Evolutionary conservation across 352 stramenopile genomes (phyloP).

Genomic region (Globisporangium cystogenes): DNA sequence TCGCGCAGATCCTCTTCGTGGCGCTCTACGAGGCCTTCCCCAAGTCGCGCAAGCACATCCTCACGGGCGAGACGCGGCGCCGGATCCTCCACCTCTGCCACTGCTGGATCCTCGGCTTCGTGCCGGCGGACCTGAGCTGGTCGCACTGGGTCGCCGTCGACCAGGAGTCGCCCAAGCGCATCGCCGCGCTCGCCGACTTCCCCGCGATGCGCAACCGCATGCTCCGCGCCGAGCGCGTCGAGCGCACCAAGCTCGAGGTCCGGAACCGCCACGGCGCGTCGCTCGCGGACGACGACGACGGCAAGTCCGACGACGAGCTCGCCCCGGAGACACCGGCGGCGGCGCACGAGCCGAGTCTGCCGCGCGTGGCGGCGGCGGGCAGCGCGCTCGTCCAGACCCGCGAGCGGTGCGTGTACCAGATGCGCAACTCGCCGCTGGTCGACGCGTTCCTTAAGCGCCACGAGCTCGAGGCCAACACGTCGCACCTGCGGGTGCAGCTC

Average conservation of each 20-base stretch:
- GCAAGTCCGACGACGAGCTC: conserved; percentile 6
- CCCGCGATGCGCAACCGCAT: conserved; percentile 67
- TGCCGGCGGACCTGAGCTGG: conserved; percentile 35
- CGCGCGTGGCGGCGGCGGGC: background rate
- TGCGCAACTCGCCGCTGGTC: conserved; percentile 67
- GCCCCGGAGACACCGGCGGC: background rate
- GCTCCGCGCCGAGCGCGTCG: conserved; percentile 51
- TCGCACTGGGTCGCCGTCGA: conserved; percentile 55
- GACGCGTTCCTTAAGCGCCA: conserved; percentile 45
- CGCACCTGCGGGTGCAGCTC: conserved; percentile 44
- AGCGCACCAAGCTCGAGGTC: conserved; percentile 50
- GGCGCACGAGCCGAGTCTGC: conserved; percentile 4
- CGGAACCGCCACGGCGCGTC: conserved; percentile 33
- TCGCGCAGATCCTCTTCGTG: conserved; percentile 60
- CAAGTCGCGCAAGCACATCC: conserved; percentile 45
- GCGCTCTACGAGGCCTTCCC: conserved; percentile 69
- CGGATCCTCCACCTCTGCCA: conserved; percentile 48
- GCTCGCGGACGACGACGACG: conserved; percentile 6
- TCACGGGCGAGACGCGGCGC: conserved; percentile 21
- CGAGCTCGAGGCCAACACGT: conserved; percentile 41
- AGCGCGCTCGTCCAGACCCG: conserved; percentile 26
- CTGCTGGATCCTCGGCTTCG: conserved; percentile 61
- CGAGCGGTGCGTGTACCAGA: conserved; percentile 49
- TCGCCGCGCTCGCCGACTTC: conserved; percentile 52
- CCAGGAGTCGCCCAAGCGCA: conserved; percentile 49